Base-by-base conservation (phyloP, 345 rosid genomes). In the Streptanthus diversifolius region DNA sequence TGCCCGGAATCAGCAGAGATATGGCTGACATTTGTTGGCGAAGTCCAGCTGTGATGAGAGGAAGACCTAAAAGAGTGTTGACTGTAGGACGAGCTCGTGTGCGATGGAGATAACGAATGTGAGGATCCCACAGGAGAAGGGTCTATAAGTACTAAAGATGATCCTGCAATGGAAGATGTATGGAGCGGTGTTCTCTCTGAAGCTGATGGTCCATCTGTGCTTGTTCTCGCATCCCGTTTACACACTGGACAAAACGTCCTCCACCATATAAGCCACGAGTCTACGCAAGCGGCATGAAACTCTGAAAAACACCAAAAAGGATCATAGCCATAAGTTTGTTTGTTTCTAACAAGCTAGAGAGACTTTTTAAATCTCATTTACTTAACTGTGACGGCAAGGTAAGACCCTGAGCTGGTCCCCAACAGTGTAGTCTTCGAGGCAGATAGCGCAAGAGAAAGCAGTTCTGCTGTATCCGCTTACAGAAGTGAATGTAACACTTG, bases 221-320 rank as follows among this genome's bases (percentile, higher is more conserved):
- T 83, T 29, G 83, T 86, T 81, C 93, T 83, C 10, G 89, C 95
- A 77, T 88, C 96, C 8, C 87, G 85, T 85, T 90, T 88, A 83
- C 96, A 92, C 54, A 92, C 83, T 1, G 96, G 98, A 77, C 98
- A 92, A 76, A 92, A 90, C 29, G 96, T 86, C 75, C 96, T 87
- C 95, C 96, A 87, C 8, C 88, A 19, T 5, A 89, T 90, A 57
- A 92, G 90, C 98, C 98, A 92, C 43, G 88, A 74, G 77, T 92
- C 96, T 53, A 92, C 95, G 59, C 98, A 92, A 44, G 75, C 65
- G 54, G 90, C 91, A 80, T 90, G 96, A 60, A 90, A 90, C 80
- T 90, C 96, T 92, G 86, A 41, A 41, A 56, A 69, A 62, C 43
- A 55, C 54, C 64, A 55, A 18, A 18, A 57, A 49, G 36, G 11